Evolutionary conservation across 768 basidiomycete species (phyloP), one percentile per base, ranked within the genome.

Genomic region (Sporobolomyces phaffii): DNA sequence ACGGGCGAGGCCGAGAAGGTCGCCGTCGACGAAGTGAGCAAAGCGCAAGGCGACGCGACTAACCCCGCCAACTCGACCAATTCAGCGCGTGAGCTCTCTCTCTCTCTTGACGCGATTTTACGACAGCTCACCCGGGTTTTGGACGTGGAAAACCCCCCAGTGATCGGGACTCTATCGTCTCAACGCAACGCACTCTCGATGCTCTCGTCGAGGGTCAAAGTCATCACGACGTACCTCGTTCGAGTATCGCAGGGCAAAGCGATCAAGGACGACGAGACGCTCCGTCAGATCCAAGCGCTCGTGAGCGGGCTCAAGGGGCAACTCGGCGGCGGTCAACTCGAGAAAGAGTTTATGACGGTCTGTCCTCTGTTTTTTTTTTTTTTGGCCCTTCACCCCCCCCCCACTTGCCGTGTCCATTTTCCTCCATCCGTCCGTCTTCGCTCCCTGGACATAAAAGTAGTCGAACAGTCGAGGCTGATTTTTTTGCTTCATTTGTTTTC

Each of bases 1-100:
- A 97, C 94, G 0, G 96, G 94, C 38, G 96, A 99, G 79, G 96
- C 96, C 20, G 96, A 99, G 77, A 86, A 96, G 43, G 97, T 99
- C 69, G 96, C 96, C 9, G 96, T 99, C 0, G 94, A 98, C 77
- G 94, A 91, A 90, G 29, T 73, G 18, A 62, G 63, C 41, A 85
- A 86, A 76, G 89, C 89, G 13, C 56, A 58, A 34, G 56, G 45
- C 43, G 43, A 58, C 18, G n/a, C 56, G 7, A 24, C 8, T 5
- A 34, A 38, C 5, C 29, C 56, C 29, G 11, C 9, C 2, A 2
- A 8, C 2, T 58, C 56, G 28, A 31, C 33, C 52, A 49, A 31
- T 45, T 61, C 50, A 11, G 28, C 53, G 29, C 58, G 28, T 40
- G 28, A 56, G 51, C 51, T n/a, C n/a, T n/a, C n/a, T n/a, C n/a